Base-by-base conservation (phyloP, 2,329 filamentous ascomycete genomes). In the Penicillium freii region DNA sequence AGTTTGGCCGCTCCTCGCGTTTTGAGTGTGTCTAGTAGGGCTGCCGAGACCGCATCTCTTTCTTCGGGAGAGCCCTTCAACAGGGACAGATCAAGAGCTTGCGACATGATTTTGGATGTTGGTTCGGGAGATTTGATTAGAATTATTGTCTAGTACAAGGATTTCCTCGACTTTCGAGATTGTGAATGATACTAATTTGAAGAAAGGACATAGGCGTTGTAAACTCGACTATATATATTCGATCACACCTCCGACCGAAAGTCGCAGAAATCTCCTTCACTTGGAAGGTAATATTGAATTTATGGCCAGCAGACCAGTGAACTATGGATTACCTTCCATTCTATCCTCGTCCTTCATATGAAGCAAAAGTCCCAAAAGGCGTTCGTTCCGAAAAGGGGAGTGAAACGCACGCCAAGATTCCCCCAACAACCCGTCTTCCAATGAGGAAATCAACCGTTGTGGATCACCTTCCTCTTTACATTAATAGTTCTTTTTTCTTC, bases 81-180 rank as follows among this genome's bases (percentile, higher is more conserved):
- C 11, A 64, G 42, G n/a, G 62, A 62, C 11, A 64, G 15, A 29
- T 62, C 60, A 29, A 64, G 49, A 31, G 52, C 40, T 19, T 62
- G 36, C 0, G 58, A 57, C 61, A 63, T 63, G 17, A 10, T 53
- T 11, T 1, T 15, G 5, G 2, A 23, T 39, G 17, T 3, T 23
- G 15, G 6, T 48, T 6, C 29, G 2, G 5, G 33, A 3, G 0
- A n/a, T n/a, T 15, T 10, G 23, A 13, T 23, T 27, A 5, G 23
- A 33, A 8, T 31, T 31, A 8, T 46, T 13, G 17, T 19, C 25
- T 13, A 1, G 5, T 4, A 15, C 5, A 6, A 15, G 8, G 8
- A 19, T 13, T 40, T 27, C 1, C 10, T 36, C 1, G 11, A 2
- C 3, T 34, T 55, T 44, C 6, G 38, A 15, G n/a, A 2, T 10